Evolutionary conservation across 768 basidiomycete genomes (phyloP).

Genomic region (Leccinum barrowsii): DNA sequence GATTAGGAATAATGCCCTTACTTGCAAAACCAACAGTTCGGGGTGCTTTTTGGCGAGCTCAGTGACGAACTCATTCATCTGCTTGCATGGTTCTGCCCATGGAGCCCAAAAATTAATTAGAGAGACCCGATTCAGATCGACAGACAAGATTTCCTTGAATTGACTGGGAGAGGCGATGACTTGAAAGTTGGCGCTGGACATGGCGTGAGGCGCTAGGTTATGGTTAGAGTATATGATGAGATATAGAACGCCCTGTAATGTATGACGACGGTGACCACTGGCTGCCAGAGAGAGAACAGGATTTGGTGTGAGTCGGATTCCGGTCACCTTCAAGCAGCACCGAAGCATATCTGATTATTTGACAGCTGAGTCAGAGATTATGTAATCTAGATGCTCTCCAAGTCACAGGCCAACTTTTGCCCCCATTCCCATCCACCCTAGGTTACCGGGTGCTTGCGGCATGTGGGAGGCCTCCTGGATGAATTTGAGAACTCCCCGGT

Average conservation of each 20-base stretch:
- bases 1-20: conserved; percentile 29
- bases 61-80: conserved; percentile 77
- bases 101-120: conserved; percentile 92
- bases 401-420: not conserved
- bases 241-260: not conserved
- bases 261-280: not conserved
- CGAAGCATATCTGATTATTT: not conserved
- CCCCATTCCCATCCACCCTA: not conserved
- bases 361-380: not conserved
- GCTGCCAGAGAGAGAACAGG: not conserved
- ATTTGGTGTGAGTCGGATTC: not conserved
- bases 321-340: not conserved
- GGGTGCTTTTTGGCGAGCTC: conserved; percentile 75
- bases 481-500: too few relatives aligned
- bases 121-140: conserved; percentile 77
- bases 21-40: conserved; percentile 69
- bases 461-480: not conserved
- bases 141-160: conserved; percentile 70
- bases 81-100: conserved; percentile 88
- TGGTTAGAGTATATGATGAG: not conserved
- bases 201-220: conserved; percentile 6
- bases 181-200: conserved; percentile 38
- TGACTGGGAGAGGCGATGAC: conserved; percentile 59
- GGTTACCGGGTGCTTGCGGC: not conserved
- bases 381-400: not conserved